phyloP scores from a whole-genome alignment of 352 stramenopile species.

The Elongisporangium senticosum region DNA sequence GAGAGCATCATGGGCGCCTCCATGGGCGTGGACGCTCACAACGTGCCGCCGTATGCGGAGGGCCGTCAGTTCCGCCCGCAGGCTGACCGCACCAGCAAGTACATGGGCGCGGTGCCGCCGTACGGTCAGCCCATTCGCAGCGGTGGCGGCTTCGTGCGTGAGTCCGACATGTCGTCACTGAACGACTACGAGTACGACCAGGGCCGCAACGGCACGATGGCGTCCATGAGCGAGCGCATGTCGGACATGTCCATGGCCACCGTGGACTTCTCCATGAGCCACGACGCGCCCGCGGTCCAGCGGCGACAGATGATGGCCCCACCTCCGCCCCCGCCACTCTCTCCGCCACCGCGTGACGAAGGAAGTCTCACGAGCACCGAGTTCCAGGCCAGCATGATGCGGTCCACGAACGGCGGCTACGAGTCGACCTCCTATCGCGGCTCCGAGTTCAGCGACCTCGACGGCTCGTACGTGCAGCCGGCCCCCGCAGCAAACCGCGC shows the following conservation, averaged over 20 bases:
- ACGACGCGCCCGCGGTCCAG: conserved; percentile 19
- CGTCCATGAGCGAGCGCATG: conserved; percentile 1
- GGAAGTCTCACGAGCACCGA: conserved; percentile 7
- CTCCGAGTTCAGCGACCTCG: conserved; percentile 39
- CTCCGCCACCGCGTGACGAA: background rate
- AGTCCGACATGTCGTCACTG: conserved; percentile 60
- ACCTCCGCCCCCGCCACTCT: conserved; percentile 6
- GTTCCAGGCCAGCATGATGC: conserved; percentile 9
- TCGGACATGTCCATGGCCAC: conserved; percentile 52
- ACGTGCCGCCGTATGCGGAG: background rate
- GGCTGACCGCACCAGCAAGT: conserved; percentile 7
- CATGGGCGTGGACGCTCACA: conserved; percentile 16
- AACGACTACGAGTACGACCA: conserved; percentile 44
- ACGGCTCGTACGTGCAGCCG: conserved; percentile 24
- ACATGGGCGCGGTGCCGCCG: conserved; percentile 19
- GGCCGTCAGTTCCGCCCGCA: background rate
- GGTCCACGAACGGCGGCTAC: background rate
- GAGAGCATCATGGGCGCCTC: conserved; percentile 53
- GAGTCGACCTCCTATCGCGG: conserved; percentile 14
- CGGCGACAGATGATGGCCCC: conserved; percentile 27
- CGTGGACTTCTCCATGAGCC: conserved; percentile 42
- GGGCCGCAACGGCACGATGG: conserved; percentile 12
- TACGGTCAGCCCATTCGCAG: conserved; percentile 30
- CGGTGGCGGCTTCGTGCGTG: conserved; percentile 24
- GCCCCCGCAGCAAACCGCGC: conserved; percentile 12